phyloP scores from a whole-genome alignment of 2,329 filamentous ascomycete species.

The Nannizzia gypsea region DNA sequence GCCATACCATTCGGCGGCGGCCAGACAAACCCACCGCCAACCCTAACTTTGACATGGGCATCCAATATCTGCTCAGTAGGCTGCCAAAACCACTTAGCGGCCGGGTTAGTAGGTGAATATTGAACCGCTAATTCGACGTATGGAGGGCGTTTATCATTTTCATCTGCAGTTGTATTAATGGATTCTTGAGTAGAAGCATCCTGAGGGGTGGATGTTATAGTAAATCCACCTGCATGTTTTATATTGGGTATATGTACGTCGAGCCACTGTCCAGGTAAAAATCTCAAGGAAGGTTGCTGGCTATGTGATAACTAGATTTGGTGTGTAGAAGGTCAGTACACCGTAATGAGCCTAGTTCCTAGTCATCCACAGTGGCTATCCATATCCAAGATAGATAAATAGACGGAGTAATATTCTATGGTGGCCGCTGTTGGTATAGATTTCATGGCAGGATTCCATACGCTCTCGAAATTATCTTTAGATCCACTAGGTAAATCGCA shows the following conservation, averaged over 20 bases:
- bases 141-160: not conserved
- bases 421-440: not conserved
- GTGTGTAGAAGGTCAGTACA: not conserved
- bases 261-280: constrained; percentile 77
- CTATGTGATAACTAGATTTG: not conserved
- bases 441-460: not conserved
- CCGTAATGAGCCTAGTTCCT: not conserved
- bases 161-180: constrained; percentile 9
- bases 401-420: too few relatives aligned
- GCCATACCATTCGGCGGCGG: constrained; percentile 47
- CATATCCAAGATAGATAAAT: not conserved
- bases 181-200: constrained; percentile 31
- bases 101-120: constrained; percentile 55
- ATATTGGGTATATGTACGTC: constrained; percentile 65
- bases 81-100: constrained; percentile 66
- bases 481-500: not conserved
- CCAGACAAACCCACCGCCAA: constrained; percentile 73
- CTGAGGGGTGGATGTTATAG: constrained; percentile 65
- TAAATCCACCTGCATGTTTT: constrained; percentile 69
- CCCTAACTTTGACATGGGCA: constrained; percentile 50
- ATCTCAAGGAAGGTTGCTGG: constrained; percentile 39
- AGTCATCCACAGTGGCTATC: not conserved
- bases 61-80: constrained; percentile 45
- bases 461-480: not conserved
- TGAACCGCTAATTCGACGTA: constrained; percentile 67